Conservation (phyloP, 192 early-diverging fungal genomes). For the Coemansia sp. region DNA sequence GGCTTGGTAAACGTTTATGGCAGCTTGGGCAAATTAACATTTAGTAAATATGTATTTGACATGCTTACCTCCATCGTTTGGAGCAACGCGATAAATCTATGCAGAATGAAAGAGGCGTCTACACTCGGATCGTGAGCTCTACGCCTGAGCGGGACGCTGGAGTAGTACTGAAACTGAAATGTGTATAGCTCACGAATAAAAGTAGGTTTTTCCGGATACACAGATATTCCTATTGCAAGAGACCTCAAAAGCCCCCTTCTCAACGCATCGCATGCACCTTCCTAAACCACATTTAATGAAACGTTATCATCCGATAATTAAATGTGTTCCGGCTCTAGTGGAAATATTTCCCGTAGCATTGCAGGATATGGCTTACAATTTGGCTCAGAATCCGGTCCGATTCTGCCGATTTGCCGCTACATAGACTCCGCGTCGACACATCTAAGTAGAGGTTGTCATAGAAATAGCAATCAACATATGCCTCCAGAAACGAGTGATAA, state of each 20-base stretch:
- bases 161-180: conserved; percentile 22
- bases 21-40: too few relatives aligned
- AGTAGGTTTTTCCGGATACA: conserved; percentile 15
- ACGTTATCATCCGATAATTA: not conserved
- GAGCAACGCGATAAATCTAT: conserved; percentile 23
- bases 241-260: conserved; percentile 17
- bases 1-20: too few relatives aligned
- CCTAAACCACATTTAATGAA: conserved; percentile 8
- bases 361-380: conserved; percentile 11
- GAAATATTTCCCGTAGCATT: too few relatives aligned
- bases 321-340: not conserved
- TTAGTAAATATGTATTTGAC: too few relatives aligned
- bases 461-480: too few relatives aligned
- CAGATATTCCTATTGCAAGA: conserved; percentile 36
- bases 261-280: conserved; percentile 28
- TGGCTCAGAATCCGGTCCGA: conserved; percentile 36
- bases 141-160: not conserved
- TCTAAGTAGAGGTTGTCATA: not conserved
- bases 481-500: not conserved
- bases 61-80: conserved; percentile 39
- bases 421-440: conserved; percentile 16
- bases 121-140: not conserved
- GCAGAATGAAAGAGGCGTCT: conserved; percentile 10
- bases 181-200: conserved; percentile 51
- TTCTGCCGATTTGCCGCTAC: conserved; percentile 28